Base-by-base conservation (phyloP, 2,329 filamentous ascomycete species). In the Colletotrichum lupini region DNA sequence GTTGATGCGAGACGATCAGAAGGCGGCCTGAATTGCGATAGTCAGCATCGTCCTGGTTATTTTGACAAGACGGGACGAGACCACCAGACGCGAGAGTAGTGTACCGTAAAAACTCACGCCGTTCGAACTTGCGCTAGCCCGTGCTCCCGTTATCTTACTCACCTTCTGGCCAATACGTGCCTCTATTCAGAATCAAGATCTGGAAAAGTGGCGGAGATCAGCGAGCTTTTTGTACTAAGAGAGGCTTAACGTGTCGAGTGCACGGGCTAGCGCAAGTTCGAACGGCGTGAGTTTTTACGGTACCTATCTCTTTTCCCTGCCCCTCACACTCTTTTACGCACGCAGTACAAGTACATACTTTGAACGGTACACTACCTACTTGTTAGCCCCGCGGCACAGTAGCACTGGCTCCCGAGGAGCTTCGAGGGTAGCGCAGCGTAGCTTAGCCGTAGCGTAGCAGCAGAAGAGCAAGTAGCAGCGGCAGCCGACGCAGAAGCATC, bases 351-450 rank as follows among this genome's bases (percentile, higher is more conserved):
- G 16, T 49, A 42, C 30, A 42, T 42, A 49, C 42, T n/a, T 49
- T 19, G 37, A 42, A 42, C 37, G 37, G 42, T 49, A 49, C 42
- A 49, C 42, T 49, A 57, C 16, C 58, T 52, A 52, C 22, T 57
- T 49, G 37, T 55, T 71, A 57, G 62, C 12, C 24, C 62, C 68
- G 63, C 46, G 68, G 46, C 12, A 35, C 57, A 26, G 35, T 52
- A 46, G 68, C 49, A 62, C 26, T 46, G 68, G 28, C 57, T 67
- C 63, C 68, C 68, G 68, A 60, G 68, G 66, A 72, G 64, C 63
- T 67, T 59, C n/a, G 37, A 26, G 16, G 49, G 19, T 66, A 26
- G 37, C 42, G 42, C 42, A 49, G 42, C 19, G 59, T 46, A 60
- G 35, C 42, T 19, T 49, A 49, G 42, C 42, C 67, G 49, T 60